These are phyloP conservation scores for Cladosporium sp. DNA, from an alignment of 2,329 filamentous ascomycete species.

Conservation along the genomic window DNA sequence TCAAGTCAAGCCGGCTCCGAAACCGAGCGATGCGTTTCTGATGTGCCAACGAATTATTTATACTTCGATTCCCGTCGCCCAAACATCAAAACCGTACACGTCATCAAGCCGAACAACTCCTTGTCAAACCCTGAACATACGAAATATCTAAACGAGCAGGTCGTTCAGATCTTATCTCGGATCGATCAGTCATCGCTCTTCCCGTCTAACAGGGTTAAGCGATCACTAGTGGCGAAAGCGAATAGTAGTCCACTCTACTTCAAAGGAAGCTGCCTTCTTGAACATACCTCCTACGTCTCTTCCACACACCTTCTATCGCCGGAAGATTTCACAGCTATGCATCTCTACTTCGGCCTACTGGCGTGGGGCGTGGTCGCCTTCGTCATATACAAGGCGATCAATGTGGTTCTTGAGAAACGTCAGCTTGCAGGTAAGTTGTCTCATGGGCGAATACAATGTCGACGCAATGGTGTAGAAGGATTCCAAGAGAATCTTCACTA, in stretches of 20 bases:
- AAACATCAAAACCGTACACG: background rate
- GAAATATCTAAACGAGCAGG: background rate
- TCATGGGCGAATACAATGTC: background rate
- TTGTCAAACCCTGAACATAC: background rate
- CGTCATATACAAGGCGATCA: conserved; percentile 28
- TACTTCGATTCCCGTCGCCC: background rate
- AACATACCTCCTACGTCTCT: background rate
- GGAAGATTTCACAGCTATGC: conserved; percentile 22
- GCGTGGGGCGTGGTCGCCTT: conserved; percentile 27
- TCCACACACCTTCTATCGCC: background rate
- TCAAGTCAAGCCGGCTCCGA: background rate
- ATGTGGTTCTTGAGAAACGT: conserved; percentile 19
- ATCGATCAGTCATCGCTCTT: background rate
- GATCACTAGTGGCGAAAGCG: conserved; percentile 6
- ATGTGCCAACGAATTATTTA: background rate
- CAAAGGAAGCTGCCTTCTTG: background rate
- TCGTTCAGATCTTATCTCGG: conserved; percentile 5
- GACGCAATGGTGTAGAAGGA: background rate
- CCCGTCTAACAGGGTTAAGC: conserved; percentile 6
- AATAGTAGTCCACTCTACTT: background rate
- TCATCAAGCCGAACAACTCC: background rate
- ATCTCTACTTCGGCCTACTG: conserved; percentile 26
- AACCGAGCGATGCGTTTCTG: background rate
- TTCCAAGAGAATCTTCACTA: background rate
- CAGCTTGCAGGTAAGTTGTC: conserved; percentile 6